These are phyloP conservation scores for Bryopsis sp. DNA, from an alignment of 139 green algal genomes.

Conservation along the genomic window DNA sequence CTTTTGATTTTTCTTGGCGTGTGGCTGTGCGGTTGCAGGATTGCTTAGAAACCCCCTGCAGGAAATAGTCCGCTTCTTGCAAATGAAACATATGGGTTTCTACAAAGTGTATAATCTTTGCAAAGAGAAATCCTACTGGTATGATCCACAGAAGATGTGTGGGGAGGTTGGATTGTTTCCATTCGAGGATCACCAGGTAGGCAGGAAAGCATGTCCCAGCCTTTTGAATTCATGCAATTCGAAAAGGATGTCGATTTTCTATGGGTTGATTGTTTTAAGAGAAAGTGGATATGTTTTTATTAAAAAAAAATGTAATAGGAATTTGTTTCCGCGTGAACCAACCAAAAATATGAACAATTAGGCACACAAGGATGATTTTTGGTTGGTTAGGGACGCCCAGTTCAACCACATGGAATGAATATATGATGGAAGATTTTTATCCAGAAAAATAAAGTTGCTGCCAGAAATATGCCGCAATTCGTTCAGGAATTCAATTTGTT, in stretches of 20 bases:
- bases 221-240: constrained; percentile 7
- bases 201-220: background rate
- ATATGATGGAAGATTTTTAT: too few relatives aligned
- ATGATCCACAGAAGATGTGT: constrained; percentile 21
- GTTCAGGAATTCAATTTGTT: background rate
- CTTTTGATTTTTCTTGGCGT: background rate
- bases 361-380: too few relatives aligned
- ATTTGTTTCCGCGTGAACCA: too few relatives aligned
- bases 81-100: constrained; percentile 28
- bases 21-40: constrained; percentile 20
- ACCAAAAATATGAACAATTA: too few relatives aligned
- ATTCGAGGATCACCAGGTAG: constrained; percentile 59
- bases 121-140: constrained; percentile 45
- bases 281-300: constrained; percentile 15
- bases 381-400: too few relatives aligned
- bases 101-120: constrained; percentile 65
- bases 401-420: too few relatives aligned
- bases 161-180: constrained; percentile 36
- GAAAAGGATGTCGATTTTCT: too few relatives aligned
- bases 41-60: constrained; percentile 49
- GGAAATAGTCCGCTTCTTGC: constrained; percentile 36
- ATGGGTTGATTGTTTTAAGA: background rate
- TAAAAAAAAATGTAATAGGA: too few relatives aligned
- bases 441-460: too few relatives aligned
- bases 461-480: too few relatives aligned